Conservation (phyloP, 23 red algal species). For the Gracilaria caudata region DNA sequence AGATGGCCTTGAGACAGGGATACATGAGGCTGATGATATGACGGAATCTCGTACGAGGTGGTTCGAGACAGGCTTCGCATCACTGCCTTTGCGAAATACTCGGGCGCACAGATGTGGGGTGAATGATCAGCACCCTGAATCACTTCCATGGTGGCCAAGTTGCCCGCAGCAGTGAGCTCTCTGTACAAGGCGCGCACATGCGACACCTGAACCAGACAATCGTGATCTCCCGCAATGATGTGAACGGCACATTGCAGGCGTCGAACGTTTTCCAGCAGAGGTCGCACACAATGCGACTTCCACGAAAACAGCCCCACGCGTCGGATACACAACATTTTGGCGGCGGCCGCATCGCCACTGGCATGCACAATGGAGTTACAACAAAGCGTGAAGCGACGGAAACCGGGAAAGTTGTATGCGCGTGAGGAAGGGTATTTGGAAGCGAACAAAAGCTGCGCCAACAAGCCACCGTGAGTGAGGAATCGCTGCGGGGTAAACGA, state of each 20-base stretch:
- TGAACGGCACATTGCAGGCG: conserved; percentile 24
- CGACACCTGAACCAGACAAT: conserved; percentile 27
- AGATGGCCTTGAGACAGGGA: not conserved
- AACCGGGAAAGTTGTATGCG: conserved; percentile 44
- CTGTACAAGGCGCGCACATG: conserved; percentile 23
- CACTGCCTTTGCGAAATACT: conserved; percentile 25
- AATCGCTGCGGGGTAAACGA: conserved; percentile 49
- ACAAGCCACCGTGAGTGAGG: conserved; percentile 36
- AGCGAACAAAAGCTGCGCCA: conserved; percentile 23
- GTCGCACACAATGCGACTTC: conserved; percentile 32
- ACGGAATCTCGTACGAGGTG: not conserved
- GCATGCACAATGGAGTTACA: conserved; percentile 8
- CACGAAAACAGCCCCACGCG: conserved; percentile 2
- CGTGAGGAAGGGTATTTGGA: conserved; percentile 7
- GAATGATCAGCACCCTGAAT: conserved; percentile 48
- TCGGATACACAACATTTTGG: conserved; percentile 13
- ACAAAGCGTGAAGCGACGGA: conserved; percentile 30
- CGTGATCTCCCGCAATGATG: conserved; percentile 32
- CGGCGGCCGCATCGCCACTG: conserved; percentile 48
- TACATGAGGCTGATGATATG: not conserved
- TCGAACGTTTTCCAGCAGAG: conserved; percentile 34
- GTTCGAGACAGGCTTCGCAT: conserved; percentile 1
- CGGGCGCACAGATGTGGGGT: conserved; percentile 40
- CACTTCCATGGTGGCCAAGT: conserved; percentile 1
- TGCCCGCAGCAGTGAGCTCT: conserved; percentile 3